Evolutionary conservation across 1,284 basidiomycete genomes (phyloP), one percentile per base, ranked within the genome.

Genomic region (Cutaneotrichosporon daszewskae): DNA sequence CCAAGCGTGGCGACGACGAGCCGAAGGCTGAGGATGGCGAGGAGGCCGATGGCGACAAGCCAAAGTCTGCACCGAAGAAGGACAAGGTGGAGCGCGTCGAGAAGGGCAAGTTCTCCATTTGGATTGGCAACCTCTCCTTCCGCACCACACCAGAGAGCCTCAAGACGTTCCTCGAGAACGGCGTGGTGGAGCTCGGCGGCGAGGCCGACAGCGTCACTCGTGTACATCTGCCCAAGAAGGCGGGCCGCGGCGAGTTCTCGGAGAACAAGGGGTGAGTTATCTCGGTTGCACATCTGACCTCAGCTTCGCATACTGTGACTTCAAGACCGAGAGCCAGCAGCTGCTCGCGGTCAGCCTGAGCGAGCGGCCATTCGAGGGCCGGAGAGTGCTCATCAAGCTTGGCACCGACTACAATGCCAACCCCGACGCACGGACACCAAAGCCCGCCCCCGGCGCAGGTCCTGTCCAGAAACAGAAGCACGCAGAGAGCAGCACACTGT

Each of bases 301-400:
- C 58, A 96, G 92, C 27, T 98, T 91, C 67, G 94, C 92, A 20
- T 97, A 97, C 72, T 83, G 96, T 49, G 94, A 98, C 72, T 91
- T 98, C 66, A 79, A 82, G 2, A 83, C 82, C 2, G 74, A 78
- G 1, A 86, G 87, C 24, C 81, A 79, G 16, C 86, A 92, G 59
- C 66, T 69, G 1, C 72, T 79, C 27, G 91, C 88, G 17, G 82
- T 97, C 46, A 76, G 81, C 0, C 74, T 87, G 33, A 87, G 86
- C 9, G 94, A 98, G 66, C 76, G 80, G 25, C 80, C 80, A 33
- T 75, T 97, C 7, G 80, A 91, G 32, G 92, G 94, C 2, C 77
- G 95, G 45, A 83, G 83, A 45, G 71, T 98, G 22, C 79, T 98
- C 38, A 96, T 98, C 58, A 98, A 98, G 76, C 82, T 87, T 53